A percentile compares a stretch with the other conserved stretches of the same genome.
These are phyloP conservation scores for Cryptococcus hybrid DNA, from an alignment of 1,284 basidiomycete species.

Conservation along the genomic window DNA sequence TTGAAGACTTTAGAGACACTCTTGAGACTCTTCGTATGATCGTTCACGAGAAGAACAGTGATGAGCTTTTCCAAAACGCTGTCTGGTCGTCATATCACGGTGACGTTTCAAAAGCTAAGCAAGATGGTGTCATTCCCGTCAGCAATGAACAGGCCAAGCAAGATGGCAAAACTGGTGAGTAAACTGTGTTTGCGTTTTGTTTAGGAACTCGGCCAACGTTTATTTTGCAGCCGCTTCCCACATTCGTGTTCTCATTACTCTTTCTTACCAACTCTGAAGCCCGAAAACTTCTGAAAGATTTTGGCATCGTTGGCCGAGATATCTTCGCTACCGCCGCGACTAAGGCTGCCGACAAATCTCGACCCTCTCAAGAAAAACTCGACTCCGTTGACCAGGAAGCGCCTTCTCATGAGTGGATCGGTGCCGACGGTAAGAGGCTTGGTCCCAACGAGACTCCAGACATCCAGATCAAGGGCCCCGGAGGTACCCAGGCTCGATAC, in stretches of 20 bases:
- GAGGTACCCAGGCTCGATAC: slow-evolving; percentile 50
- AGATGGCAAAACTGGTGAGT: slow-evolving; percentile 62
- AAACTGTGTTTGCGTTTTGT: not conserved
- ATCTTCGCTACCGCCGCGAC: slow-evolving; percentile 72
- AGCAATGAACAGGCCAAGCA: slow-evolving; percentile 59
- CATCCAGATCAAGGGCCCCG: slow-evolving; percentile 43
- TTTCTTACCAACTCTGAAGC: slow-evolving; percentile 90
- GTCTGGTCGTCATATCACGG: slow-evolving; percentile 67
- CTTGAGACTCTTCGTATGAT: slow-evolving; percentile 57
- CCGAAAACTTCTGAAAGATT: slow-evolving; percentile 80
- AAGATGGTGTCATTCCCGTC: slow-evolving; percentile 54
- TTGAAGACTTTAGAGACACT: slow-evolving; percentile 59
- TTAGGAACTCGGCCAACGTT: not conserved
- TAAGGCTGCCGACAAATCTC: slow-evolving; percentile 70
- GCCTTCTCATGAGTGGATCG: slow-evolving; percentile 59
- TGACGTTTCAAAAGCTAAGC: slow-evolving; percentile 54
- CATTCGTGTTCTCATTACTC: slow-evolving; percentile 77
- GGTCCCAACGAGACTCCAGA: slow-evolving; percentile 46
- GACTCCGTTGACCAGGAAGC: slow-evolving; percentile 67
- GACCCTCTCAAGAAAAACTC: slow-evolving; percentile 66
- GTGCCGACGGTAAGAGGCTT: slow-evolving; percentile 51
- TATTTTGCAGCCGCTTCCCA: slow-evolving; percentile 64
- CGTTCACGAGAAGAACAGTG: slow-evolving; percentile 76
- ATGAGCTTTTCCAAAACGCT: slow-evolving; percentile 86
- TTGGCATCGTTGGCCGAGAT: slow-evolving; percentile 77